These are phyloP conservation scores for Globisporangium polare DNA, from an alignment of 352 stramenopile species.

Conservation along the genomic window DNA sequence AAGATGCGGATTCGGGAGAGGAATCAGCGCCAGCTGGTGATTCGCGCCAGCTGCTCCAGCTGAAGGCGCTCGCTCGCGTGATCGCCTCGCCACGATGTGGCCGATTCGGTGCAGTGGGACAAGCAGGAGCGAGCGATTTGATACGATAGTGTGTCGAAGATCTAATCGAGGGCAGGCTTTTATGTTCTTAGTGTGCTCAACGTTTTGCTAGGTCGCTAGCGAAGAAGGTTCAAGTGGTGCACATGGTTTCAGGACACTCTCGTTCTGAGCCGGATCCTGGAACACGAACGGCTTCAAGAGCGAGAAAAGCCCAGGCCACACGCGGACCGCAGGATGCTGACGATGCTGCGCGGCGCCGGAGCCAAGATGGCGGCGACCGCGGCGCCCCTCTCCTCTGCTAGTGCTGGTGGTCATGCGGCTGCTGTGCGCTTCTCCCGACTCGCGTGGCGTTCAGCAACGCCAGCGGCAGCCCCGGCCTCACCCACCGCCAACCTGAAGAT, in stretches of 20 bases:
- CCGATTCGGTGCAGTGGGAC: not conserved
- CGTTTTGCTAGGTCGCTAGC: not conserved
- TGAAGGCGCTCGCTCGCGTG: not conserved
- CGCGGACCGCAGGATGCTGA: constrained; percentile 1
- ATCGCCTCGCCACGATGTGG: not conserved
- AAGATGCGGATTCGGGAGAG: not conserved
- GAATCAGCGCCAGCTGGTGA: not conserved
- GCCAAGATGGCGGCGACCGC: not conserved
- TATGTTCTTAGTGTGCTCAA: too few species aligned
- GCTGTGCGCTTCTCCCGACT: not conserved
- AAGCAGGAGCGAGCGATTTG: too few species aligned
- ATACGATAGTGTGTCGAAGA: too few species aligned
- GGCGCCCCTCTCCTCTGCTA: not conserved
- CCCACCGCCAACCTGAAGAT: not conserved
- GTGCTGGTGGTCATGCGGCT: not conserved
- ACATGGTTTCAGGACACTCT: not conserved
- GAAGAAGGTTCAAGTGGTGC: too few species aligned
- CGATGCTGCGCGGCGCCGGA: constrained; percentile 7
- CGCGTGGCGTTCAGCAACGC: not conserved
- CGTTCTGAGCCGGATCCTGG: not conserved
- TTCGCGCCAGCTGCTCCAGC: not conserved
- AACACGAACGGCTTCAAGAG: constrained; percentile 5
- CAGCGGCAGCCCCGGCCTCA: not conserved
- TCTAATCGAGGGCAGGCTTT: too few species aligned
- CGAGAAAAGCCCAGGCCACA: not conserved